These are phyloP conservation scores for Hypomyces rosellus DNA, from an alignment of 2,329 filamentous ascomycete species.

Conservation along the genomic window DNA sequence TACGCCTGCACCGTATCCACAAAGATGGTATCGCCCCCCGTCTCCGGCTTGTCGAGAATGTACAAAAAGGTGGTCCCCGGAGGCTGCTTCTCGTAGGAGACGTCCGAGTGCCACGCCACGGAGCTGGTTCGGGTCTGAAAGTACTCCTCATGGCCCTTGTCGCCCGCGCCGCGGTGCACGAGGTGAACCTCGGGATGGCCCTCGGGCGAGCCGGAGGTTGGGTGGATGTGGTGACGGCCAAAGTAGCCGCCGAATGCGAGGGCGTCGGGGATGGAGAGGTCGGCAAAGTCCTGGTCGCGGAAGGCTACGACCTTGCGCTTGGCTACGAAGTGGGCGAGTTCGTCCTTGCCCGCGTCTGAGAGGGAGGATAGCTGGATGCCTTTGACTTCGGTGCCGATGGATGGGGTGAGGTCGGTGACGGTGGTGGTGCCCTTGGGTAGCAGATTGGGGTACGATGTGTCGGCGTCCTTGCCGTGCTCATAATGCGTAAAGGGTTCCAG, in stretches of 20 bases:
- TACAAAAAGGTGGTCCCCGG: conserved; percentile 88
- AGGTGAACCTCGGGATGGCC: conserved; percentile 71
- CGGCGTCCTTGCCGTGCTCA: conserved; percentile 71
- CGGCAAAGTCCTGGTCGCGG: conserved; percentile 65
- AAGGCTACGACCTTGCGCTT: conserved; percentile 75
- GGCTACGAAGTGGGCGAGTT: conserved; percentile 68
- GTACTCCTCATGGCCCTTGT: conserved; percentile 48
- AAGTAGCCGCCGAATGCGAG: conserved; percentile 69
- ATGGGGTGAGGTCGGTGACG: conserved; percentile 60
- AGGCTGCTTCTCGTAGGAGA: conserved; percentile 82
- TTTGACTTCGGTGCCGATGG: conserved; percentile 65
- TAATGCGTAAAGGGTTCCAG: conserved; percentile 64
- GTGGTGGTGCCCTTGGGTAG: conserved; percentile 45
- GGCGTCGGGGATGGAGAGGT: conserved; percentile 63
- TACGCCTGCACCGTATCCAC: conserved; percentile 76
- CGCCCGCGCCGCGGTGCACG: conserved; percentile 60
- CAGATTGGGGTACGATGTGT: conserved; percentile 62
- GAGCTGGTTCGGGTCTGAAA: conserved; percentile 66
- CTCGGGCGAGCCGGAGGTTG: conserved; percentile 67
- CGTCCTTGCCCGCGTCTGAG: conserved; percentile 63
- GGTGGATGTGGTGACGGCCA: conserved; percentile 75
- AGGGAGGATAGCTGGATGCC: conserved; percentile 67
- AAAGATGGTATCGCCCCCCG: conserved; percentile 82
- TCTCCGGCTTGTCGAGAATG: conserved; percentile 71
- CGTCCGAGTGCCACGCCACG: conserved; percentile 84